Conservation (phyloP, 345 rosid species). For the Aegle marmelos region DNA sequence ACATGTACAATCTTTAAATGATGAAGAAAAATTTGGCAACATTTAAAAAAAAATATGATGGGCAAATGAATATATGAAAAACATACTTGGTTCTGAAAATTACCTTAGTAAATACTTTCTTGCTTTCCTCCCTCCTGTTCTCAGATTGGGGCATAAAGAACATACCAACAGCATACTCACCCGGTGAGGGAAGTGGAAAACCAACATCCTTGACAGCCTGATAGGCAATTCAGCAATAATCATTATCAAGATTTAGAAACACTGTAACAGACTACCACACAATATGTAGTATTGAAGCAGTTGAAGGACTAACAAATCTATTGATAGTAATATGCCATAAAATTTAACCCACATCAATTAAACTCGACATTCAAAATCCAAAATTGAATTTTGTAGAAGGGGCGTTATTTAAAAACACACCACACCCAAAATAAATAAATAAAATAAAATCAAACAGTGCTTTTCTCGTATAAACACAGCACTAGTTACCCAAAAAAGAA, state of each 20-base stretch:
- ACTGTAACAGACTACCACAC: neutral
- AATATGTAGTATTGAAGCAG: neutral
- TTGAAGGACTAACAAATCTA: neutral
- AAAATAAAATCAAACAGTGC: too few relatives aligned
- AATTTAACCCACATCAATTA: neutral
- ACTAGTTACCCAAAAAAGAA: neutral
- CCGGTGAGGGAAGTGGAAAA: slow-evolving; percentile 74
- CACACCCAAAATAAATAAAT: neutral
- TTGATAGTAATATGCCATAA: neutral
- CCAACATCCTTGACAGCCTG: slow-evolving; percentile 76
- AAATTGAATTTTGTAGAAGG: neutral
- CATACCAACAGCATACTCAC: slow-evolving; percentile 96
- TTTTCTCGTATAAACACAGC: neutral
- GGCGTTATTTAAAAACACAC: neutral
- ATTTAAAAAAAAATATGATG: neutral
- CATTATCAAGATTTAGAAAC: neutral
- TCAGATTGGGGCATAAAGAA: slow-evolving; percentile 81
- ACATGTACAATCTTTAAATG: neutral
- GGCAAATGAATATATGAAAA: neutral
- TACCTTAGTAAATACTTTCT: slow-evolving; percentile 85
- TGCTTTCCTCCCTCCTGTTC: slow-evolving; percentile 75
- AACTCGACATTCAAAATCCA: neutral
- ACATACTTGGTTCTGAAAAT: neutral
- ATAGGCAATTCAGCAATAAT: slow-evolving; percentile 1
- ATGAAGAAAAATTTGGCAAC: too few relatives aligned